A percentile compares a stretch with the other conserved stretches of the same genome.
Evolutionary conservation across 495 filamentous ascomycete species (phyloP).

Genomic region (Gamarada debralockiae): DNA sequence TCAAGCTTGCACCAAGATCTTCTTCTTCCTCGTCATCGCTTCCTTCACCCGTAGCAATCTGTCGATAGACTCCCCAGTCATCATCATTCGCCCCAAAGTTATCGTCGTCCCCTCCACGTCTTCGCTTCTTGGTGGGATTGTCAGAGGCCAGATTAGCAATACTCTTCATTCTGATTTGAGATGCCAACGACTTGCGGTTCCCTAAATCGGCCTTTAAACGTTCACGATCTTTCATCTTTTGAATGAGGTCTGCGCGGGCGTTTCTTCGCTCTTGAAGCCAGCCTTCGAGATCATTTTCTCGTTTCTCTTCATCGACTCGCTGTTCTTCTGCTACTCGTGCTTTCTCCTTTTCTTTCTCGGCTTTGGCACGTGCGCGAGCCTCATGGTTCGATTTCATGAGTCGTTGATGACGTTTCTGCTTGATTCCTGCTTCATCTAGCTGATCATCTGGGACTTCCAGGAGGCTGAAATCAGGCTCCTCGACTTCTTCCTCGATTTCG

Average conservation of each 20-base stretch:
- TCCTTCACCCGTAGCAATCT: conserved; percentile 70
- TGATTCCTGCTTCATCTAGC: conserved; percentile 83
- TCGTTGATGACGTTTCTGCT: conserved; percentile 86
- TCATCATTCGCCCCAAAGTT: conserved; percentile 96
- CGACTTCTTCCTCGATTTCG: conserved; percentile 68
- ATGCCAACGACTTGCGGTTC: conserved; percentile 92
- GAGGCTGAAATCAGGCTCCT: conserved; percentile 78
- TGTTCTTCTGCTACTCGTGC: conserved; percentile 78
- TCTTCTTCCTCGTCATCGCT: conserved; percentile 77
- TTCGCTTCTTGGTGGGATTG: conserved; percentile 74
- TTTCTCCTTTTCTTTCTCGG: conserved; percentile 90
- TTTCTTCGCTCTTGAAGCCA: conserved; percentile 80
- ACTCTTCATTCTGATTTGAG: conserved; percentile 95
- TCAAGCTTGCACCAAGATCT: conserved; percentile 69
- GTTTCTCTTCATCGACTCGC: conserved; percentile 74
- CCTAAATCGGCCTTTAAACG: conserved; percentile 87
- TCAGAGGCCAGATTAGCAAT: conserved; percentile 96
- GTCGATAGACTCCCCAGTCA: conserved; percentile 95
- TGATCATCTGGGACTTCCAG: conserved; percentile 89
- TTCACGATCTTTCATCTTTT: conserved; percentile 89
- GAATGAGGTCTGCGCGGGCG: conserved; percentile 68
- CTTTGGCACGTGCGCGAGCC: conserved; percentile 84
- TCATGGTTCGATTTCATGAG: conserved; percentile 93
- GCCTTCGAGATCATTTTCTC: conserved; percentile 77
- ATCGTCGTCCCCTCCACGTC: conserved; percentile 73